A percentile compares a stretch with the other conserved stretches of the same genome.
Evolutionary conservation across 2,329 filamentous ascomycete species (phyloP).

Genomic region (Capronia coronata): DNA sequence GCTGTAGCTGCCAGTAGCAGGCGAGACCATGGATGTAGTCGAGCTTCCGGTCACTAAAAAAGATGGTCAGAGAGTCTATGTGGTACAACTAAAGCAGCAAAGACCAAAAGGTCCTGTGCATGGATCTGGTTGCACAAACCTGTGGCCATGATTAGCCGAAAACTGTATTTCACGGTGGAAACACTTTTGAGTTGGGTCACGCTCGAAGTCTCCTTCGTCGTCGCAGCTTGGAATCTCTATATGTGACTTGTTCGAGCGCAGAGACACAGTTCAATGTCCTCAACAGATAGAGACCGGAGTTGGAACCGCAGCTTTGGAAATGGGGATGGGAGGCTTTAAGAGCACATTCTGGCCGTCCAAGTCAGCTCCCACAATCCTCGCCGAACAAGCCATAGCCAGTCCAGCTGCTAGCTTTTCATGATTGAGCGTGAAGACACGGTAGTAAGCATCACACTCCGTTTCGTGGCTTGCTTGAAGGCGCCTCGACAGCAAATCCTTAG

Average conservation of each 20-base stretch:
- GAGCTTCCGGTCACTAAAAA: conserved; percentile 1
- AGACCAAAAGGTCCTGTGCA: conserved; percentile 6
- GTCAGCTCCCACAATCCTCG: not conserved
- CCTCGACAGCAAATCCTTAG: not conserved
- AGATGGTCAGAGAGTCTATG: conserved; percentile 7
- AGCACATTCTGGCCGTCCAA: not conserved
- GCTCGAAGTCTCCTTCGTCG: not conserved
- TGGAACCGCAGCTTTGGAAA: not conserved
- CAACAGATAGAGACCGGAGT: not conserved
- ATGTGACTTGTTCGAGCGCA: not conserved
- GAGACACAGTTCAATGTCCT: not conserved
- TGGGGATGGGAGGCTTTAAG: conserved; percentile 1
- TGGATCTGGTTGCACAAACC: conserved; percentile 16
- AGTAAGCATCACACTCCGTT: not conserved
- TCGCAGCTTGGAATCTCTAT: not conserved
- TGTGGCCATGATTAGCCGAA: conserved; percentile 7
- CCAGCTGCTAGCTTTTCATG: not conserved
- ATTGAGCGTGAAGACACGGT: not conserved
- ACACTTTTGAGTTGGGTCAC: not conserved
- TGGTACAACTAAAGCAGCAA: conserved; percentile 10
- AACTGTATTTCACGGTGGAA: conserved; percentile 1
- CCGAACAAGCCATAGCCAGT: conserved; percentile 3
- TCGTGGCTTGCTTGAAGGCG: not conserved
- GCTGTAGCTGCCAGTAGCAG: not conserved
- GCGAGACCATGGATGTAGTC: not conserved